These are phyloP conservation scores for Monosiga brevicollis DNA, from an alignment of 78 protist genomes.

Conservation along the genomic window DNA sequence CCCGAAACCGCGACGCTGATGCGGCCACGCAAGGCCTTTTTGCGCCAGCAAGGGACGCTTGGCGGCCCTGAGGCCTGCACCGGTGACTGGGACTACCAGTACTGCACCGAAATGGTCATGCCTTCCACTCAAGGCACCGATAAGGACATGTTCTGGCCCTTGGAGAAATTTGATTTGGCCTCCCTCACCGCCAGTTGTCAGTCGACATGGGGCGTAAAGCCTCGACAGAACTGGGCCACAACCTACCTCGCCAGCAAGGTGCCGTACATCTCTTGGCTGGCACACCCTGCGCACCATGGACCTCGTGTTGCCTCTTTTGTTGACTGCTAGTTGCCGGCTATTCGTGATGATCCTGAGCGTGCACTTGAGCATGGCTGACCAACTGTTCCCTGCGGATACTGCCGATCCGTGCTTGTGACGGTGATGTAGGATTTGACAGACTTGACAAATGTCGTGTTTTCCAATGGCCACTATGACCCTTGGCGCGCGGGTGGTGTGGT, in stretches of 20 bases:
- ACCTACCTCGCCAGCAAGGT: background rate
- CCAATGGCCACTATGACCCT: constrained; percentile 41
- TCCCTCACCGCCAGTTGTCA: background rate
- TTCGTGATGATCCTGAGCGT: too few relatives aligned
- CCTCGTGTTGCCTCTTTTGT: too few relatives aligned
- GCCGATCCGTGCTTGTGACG: too few relatives aligned
- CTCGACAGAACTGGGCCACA: constrained; percentile 16
- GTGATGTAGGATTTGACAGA: background rate
- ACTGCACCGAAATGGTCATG: constrained; percentile 41
- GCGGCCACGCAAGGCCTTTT: too few relatives aligned
- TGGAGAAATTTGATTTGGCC: background rate
- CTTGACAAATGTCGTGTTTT: constrained; percentile 16
- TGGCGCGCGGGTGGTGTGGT: constrained; percentile 31
- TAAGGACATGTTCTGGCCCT: constrained; percentile 17
- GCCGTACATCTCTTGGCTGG: background rate
- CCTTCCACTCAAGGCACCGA: constrained; percentile 1
- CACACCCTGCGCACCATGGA: too few relatives aligned
- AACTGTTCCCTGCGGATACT: too few relatives aligned
- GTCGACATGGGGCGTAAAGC: constrained; percentile 1
- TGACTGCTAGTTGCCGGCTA: too few relatives aligned
- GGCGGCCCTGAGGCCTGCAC: background rate
- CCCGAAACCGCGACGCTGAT: too few relatives aligned
- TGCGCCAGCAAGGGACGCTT: too few relatives aligned
- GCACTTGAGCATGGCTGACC: too few relatives aligned
- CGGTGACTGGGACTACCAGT: constrained; percentile 27